A percentile compares a stretch with the other conserved stretches of the same genome.
Evolutionary conservation across 106 monocot genomes (phyloP).

Genomic region (Narthecium ossifragum): DNA sequence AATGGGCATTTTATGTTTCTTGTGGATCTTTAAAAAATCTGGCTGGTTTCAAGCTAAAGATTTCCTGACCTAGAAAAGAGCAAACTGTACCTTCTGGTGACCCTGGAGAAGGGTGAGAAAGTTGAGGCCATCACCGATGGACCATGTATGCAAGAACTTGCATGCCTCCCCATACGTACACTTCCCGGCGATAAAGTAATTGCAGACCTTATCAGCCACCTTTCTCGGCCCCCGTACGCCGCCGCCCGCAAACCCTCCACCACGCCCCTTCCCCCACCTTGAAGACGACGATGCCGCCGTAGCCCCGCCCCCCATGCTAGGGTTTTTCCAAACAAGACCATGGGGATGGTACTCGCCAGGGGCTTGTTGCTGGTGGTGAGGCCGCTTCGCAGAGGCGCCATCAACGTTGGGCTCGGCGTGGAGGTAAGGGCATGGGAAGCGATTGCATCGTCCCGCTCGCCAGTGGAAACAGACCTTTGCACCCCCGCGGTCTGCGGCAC

Average conservation of each 20-base stretch:
- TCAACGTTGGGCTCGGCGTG: conserved; percentile 3
- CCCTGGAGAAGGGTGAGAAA: conserved; percentile 63
- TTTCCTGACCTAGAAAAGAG: conserved; percentile 1
- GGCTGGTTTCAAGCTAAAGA: no score
- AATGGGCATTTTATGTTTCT: no score
- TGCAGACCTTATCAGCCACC: conserved; percentile 32
- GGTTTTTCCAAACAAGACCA: neutral
- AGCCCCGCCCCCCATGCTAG: neutral
- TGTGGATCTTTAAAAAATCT: no score
- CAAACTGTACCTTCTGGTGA: conserved; percentile 59
- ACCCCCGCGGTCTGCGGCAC: neutral
- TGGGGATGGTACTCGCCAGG: neutral
- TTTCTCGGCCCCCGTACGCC: conserved; percentile 6
- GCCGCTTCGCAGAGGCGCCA: neutral
- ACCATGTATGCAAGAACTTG: conserved; percentile 59
- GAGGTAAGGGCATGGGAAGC: conserved; percentile 10
- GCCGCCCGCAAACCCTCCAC: conserved; percentile 14
- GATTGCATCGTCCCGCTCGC: conserved; percentile 11
- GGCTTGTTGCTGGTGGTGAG: neutral
- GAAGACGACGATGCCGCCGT: neutral
- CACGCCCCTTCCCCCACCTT: conserved; percentile 48
- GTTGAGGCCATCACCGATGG: conserved; percentile 45
- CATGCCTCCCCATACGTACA: conserved; percentile 66
- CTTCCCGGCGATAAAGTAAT: conserved; percentile 26
- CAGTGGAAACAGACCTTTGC: conserved; percentile 11